Base-by-base conservation (phyloP, 129 eudicot genomes). In the Flaveria robusta region DNA sequence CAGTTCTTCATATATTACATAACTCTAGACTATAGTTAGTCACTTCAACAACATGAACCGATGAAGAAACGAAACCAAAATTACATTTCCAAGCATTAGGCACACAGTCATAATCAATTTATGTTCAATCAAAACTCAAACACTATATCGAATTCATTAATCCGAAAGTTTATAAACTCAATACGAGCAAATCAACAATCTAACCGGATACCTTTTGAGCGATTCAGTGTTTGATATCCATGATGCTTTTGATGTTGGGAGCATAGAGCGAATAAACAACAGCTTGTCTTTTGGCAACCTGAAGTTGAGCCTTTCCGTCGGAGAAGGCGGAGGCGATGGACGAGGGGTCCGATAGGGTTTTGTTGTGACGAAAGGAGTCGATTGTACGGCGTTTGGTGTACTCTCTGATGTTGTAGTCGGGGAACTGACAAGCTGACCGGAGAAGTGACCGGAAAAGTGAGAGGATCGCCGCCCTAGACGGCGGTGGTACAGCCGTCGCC, bases 331-430 rank as follows among this genome's bases (percentile, higher is more conserved):
- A 74, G 74, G 90, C 59, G 71, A 78, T 69, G 34, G 81, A 82
- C 31, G 86, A 71, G 3, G 86, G 85, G 76, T 82, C 87, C n/a
- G 91, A 63, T 4, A 87, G 80, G n/a, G 62, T 45, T 13, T 74
- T 83, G 88, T 87, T 87, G 54, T 75, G 56, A 31, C 81, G 88
- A 74, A 89, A 92, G 13, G 80, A 90, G 77, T 92, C 91, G 73
- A 82, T 47, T 15, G 89, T 76, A 22, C 92, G 90, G 29, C 97
- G 96, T 51, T 78, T 89, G 43, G 88, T 70, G 76, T 92, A 89
- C 79, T 92, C 89, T 70, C 88, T 81, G 14, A 89, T 75, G 84
- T 92, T 92, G 86, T 92, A 89, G 59, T 92, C 97, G 0, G 90
- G 8, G 54, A 92, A 89, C 43, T 77, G 58, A 54, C 88, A 86